Percentiles rank a stretch among this genome's conserved stretches.
Evolutionary conservation across 129 eudicot species (phyloP).

Genomic region (Lactuca saligna): DNA sequence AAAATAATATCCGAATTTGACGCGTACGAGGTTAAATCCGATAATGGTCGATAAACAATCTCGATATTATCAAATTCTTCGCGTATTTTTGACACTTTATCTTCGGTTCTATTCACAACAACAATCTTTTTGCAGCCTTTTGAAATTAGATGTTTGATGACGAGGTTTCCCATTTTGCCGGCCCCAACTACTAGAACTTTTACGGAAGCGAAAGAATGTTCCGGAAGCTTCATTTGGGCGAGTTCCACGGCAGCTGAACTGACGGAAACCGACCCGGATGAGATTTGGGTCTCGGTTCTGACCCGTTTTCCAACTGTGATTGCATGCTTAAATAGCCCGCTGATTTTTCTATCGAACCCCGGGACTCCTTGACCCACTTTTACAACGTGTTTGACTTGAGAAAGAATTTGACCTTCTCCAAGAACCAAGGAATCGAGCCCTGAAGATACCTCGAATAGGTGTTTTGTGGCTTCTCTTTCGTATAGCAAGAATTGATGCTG

Average conservation of each 20-base stretch:
- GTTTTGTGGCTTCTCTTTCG: constrained; percentile 68
- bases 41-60: constrained; percentile 54
- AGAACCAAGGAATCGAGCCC: constrained; percentile 84
- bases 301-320: constrained; percentile 79
- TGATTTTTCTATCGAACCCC: constrained; percentile 75
- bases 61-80: constrained; percentile 62
- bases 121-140: constrained; percentile 73
- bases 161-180: constrained; percentile 90
- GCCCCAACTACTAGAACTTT: constrained; percentile 81
- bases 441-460: constrained; percentile 81
- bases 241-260: constrained; percentile 95
- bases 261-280: constrained; percentile 84
- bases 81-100: constrained; percentile 51
- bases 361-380: constrained; percentile 61
- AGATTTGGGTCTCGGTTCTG: constrained; percentile 69
- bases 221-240: constrained; percentile 67
- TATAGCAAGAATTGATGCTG: constrained; percentile 63
- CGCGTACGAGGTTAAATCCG: constrained; percentile 48
- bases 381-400: constrained; percentile 83
- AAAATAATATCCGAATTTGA: constrained; percentile 68
- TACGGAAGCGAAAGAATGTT: constrained; percentile 39
- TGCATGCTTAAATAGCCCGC: constrained; percentile 79
- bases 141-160: constrained; percentile 74
- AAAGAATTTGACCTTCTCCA: constrained; percentile 95
- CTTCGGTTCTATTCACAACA: constrained; percentile 76